Base-by-base conservation (phyloP, 2,329 filamentous ascomycete species). In the Metarhizium rileyi region DNA sequence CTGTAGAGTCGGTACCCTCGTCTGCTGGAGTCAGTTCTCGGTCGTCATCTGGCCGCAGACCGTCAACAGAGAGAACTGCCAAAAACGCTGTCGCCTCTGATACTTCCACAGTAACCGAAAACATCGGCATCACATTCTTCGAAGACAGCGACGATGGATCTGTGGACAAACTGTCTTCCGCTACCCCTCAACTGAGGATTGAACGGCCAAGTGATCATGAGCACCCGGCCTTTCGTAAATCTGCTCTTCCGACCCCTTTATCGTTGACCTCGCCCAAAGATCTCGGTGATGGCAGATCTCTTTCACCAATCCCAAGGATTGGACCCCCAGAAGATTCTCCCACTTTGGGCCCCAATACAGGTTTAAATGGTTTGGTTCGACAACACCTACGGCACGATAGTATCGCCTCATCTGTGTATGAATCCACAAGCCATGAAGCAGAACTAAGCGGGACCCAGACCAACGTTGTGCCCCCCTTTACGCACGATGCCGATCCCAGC, bases 301-400 rank as follows among this genome's bases (percentile, higher is more conserved):
- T 53, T 6, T 51, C 53, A 1, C 44, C 59, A 0, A 54, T 51
- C 5, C 41, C 48, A 14, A 55, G 50, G 38, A 45, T 52, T 16
- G 55, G 52, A 7, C 48, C 50, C 5, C 65, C 73, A 0, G 63
- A 64, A 9, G 88, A 95, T 59, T 95, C 90, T 0, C 90, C 90
- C 1, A 94, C 88, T 0, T 70, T 95, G 5, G 86, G 86, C 2
- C 84, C 86, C 0, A 72, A 72, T 16, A 49, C 62, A 10, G 89
- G 87, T 1, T 73, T 96, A 16, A 91, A 84, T 59, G 86, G 86
- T 2, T 78, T 95, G 72, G 83, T 95, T 43, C 81, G 86, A 28
- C 84, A 90, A 53, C 93, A 97, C 70, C 70, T 97, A 38, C 82
- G 93, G 46, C 81, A 81, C 30, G 81, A 84, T 55, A 97, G 91